These are phyloP conservation scores for Parsonsia alboflavescens DNA, from an alignment of 257 asterid species.

Conservation along the genomic window DNA sequence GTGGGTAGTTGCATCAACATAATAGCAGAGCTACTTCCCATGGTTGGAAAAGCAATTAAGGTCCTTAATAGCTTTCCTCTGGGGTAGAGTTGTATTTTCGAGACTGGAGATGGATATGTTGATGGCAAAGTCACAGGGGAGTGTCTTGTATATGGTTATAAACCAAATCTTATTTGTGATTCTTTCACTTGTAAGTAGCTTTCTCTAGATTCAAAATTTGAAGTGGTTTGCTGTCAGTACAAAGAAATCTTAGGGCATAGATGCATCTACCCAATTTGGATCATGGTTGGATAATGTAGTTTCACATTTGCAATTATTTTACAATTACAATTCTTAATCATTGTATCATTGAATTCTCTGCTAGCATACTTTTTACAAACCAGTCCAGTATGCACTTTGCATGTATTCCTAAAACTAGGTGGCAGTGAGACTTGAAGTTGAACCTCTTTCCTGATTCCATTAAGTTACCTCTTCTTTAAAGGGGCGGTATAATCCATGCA, in stretches of 20 bases:
- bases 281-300: neutral
- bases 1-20: neutral
- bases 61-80: neutral
- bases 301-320: neutral
- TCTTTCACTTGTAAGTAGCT: neutral
- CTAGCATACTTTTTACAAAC: neutral
- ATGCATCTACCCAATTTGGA: neutral
- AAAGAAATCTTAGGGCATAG: neutral
- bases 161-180: neutral
- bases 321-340: neutral
- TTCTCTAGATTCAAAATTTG: neutral
- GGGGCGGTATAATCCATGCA: neutral
- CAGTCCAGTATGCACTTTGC: neutral
- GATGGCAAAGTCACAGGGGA: neutral
- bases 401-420: neutral
- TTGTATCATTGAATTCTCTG: neutral
- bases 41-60: neutral
- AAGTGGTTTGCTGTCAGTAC: neutral
- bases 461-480: neutral
- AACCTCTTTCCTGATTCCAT: neutral
- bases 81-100: too few relatives aligned
- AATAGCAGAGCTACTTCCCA: neutral
- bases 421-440: neutral
- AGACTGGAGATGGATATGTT: too few relatives aligned
- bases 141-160: neutral